phyloP scores from a whole-genome alignment of 805 yeast species.

The Wickerhamiella dianesei region DNA sequence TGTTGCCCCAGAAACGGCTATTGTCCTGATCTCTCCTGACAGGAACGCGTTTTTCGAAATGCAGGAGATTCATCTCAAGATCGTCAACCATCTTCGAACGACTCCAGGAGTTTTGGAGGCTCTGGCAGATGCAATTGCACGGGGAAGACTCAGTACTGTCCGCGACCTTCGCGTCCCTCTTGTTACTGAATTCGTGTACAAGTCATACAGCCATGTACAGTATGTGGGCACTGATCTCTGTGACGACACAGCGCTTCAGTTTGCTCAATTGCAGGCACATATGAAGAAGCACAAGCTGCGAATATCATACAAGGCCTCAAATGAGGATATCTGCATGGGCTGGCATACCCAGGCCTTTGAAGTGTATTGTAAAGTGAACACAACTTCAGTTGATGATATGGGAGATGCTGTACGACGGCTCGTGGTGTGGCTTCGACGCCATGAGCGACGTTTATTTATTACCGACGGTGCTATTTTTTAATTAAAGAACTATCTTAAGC shows the following conservation, averaged over 20 bases:
- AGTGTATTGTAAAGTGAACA: constrained; percentile 48
- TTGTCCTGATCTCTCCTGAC: constrained; percentile 49
- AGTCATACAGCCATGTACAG: constrained; percentile 56
- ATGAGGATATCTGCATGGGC: constrained; percentile 25
- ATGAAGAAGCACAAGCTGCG: constrained; percentile 20
- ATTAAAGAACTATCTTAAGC: no score
- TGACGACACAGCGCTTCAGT: constrained; percentile 4
- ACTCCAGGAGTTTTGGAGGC: constrained; percentile 29
- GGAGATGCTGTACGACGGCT: constrained; percentile 49
- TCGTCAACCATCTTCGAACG: constrained; percentile 26
- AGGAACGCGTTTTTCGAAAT: constrained; percentile 68
- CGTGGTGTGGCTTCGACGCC: constrained; percentile 61
- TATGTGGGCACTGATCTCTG: constrained; percentile 20
- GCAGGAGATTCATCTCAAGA: constrained; percentile 43
- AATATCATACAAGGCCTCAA: constrained; percentile 19
- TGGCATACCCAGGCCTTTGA: constrained; percentile 52
- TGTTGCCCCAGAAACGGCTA: constrained; percentile 30
- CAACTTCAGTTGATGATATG: constrained; percentile 41
- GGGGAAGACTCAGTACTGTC: constrained; percentile 6
- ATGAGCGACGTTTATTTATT: constrained; percentile 58
- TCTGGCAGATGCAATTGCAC: constrained; percentile 19
- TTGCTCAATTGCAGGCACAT: constrained; percentile 28
- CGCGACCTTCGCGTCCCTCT: constrained; percentile 36
- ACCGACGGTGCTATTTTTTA: constrained; percentile 59
- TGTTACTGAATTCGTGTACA: constrained; percentile 70